Evolutionary conservation across 768 basidiomycete genomes (phyloP).

Genomic region (Serendipita sp.): DNA sequence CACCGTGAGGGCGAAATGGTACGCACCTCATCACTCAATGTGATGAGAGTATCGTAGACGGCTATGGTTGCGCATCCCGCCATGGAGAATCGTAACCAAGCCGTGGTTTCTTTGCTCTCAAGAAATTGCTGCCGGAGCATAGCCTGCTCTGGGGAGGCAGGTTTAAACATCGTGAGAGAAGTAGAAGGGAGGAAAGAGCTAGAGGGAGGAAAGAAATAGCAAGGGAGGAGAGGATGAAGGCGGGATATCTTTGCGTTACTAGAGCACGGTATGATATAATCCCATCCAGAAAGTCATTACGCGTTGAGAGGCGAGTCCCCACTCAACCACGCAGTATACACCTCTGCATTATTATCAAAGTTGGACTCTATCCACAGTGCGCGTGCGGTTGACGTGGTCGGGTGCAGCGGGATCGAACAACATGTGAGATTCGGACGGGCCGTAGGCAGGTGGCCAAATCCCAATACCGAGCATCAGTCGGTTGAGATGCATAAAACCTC

Average conservation of each 20-base stretch:
- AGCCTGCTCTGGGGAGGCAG: not conserved
- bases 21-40: not conserved
- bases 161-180: not conserved
- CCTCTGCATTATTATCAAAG: too few species aligned
- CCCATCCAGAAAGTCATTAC: too few species aligned
- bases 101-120: not conserved
- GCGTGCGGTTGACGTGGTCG: too few species aligned
- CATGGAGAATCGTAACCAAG: not conserved
- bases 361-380: too few species aligned
- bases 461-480: too few species aligned
- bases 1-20: too few species aligned
- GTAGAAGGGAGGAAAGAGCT: not conserved
- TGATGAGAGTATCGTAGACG: not conserved
- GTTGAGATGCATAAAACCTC: too few species aligned
- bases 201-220: not conserved
- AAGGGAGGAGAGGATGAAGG: not conserved
- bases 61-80: not conserved
- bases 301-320: too few species aligned
- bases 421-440: too few species aligned
- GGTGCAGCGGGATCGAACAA: too few species aligned
- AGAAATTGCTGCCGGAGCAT: not conserved
- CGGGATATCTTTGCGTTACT: not conserved
- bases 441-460: too few species aligned
- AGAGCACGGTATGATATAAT: not conserved
- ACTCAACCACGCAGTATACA: too few species aligned